Evolutionary conservation across 192 early-diverging fungal species (phyloP).

Genomic region (Endogone sp.): DNA sequence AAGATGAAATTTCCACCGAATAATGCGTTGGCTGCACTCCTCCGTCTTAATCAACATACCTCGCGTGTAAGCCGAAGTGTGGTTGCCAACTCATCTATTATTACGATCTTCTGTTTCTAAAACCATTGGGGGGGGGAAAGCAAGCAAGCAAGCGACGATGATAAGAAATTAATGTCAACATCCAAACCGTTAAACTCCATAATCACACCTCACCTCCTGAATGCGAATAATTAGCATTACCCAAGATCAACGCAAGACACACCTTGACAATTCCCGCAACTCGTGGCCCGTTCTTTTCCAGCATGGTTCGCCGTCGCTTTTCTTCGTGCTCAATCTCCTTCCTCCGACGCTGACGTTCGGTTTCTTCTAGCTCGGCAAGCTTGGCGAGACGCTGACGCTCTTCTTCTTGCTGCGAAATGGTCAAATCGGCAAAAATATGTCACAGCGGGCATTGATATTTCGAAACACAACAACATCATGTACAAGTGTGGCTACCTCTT

Average conservation of each 20-base stretch:
- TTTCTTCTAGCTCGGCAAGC: background rate
- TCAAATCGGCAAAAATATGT: background rate
- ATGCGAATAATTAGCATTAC: too few species aligned
- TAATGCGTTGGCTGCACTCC: too few species aligned
- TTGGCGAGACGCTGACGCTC: background rate
- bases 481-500: background rate
- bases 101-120: background rate
- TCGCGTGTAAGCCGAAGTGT: background rate
- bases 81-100: background rate
- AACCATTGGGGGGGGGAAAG: too few species aligned
- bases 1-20: too few species aligned
- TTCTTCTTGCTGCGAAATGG: background rate
- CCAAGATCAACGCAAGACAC: background rate
- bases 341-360: background rate
- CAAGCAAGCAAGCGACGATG: too few species aligned
- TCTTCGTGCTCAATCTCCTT: background rate
- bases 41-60: background rate
- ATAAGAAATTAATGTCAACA: too few species aligned
- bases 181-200: too few species aligned
- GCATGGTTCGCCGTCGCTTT: background rate
- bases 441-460: too few species aligned
- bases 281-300: background rate
- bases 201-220: background rate
- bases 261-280: background rate
- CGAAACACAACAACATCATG: background rate